These are phyloP conservation scores for Pythium brachiatum DNA, from an alignment of 352 stramenopile genomes.

Conservation along the genomic window DNA sequence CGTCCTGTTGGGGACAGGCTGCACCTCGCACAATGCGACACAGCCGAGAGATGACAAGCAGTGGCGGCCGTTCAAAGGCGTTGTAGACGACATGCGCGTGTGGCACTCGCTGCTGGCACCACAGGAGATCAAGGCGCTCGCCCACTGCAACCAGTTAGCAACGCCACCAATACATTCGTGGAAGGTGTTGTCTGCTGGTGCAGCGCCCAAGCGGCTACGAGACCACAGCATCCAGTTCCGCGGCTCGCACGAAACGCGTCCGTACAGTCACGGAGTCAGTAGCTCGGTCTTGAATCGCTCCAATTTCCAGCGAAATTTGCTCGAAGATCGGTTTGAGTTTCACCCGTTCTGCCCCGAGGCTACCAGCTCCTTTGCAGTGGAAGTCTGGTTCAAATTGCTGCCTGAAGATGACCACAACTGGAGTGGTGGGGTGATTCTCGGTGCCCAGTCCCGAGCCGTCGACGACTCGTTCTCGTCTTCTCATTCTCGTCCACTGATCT, in stretches of 20 bases:
- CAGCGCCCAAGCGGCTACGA: constrained; percentile 9
- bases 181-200: constrained; percentile 9
- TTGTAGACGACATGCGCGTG: constrained; percentile 21
- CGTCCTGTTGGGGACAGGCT: constrained; percentile 22
- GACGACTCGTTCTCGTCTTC: constrained; percentile 6
- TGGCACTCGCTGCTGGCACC: constrained; percentile 14
- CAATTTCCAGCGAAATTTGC: constrained; percentile 19
- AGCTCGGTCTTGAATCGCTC: constrained; percentile 11
- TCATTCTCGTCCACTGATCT: constrained; percentile 13
- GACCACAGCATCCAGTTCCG: constrained; percentile 24
- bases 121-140: constrained; percentile 6
- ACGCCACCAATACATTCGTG: constrained; percentile 11
- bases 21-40: constrained; percentile 6
- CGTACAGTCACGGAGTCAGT: constrained; percentile 16
- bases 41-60: constrained; percentile 16
- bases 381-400: constrained; percentile 20
- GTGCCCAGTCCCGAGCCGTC: constrained; percentile 14
- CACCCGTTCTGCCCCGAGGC: constrained; percentile 22
- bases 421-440: constrained; percentile 16
- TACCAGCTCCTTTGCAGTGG: constrained; percentile 22
- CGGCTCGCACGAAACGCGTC: constrained; percentile 18
- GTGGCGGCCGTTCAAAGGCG: constrained; percentile 21
- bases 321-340: constrained; percentile 20
- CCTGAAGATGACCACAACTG: constrained; percentile 15
- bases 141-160: not conserved